Base-by-base conservation (phyloP, 345 rosid genomes). In the Syzygium jambos region DNA sequence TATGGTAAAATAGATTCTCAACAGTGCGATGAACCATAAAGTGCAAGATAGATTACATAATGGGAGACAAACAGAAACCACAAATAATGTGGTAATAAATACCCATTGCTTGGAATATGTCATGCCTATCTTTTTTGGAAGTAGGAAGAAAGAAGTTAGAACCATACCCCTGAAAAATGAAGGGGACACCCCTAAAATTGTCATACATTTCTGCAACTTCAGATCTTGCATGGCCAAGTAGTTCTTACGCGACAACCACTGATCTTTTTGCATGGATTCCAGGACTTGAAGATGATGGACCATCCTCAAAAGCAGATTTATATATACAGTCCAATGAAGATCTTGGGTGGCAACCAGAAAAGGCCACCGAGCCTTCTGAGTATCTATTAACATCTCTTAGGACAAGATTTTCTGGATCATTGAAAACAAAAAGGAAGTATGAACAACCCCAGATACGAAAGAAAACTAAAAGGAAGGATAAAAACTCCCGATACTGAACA, bases 81-180 rank as follows among this genome's bases (percentile, higher is more conserved):
- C 49, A 19, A 73, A 34, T 73, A 73, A 34, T 73, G 80, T 34
- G 25, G 80, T 73, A 4, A 61, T 73, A 73, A 41, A 17, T 34
- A 46, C 25, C 80, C 80, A 73, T 56, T 73, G 46, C 80, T 73
- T 19, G 46, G 49, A 73, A 73, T 73, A 73, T 22, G 14, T 4
- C 49, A 73, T 73, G 80, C 49, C 80, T 73, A 38, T 73, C 49
- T 34, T 41, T 73, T 73, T 73, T 11, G n/a, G 23, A 34, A 53
- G 9, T 38, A 85, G 51, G 19, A 54, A 54, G 19, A 55, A 87
- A 61, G 15, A 84, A 6, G 9, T 17, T 88, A n/a, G 85, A 88
- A 49, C 43, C 34, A 52, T 95, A 95, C 96, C 95, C 94, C 63
- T 90, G 91, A 92, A 92, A 90, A 87, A 93, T 86, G 89, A 86